Base-by-base conservation (phyloP, 441 rosid species). In the Syzygium malaccense region DNA sequence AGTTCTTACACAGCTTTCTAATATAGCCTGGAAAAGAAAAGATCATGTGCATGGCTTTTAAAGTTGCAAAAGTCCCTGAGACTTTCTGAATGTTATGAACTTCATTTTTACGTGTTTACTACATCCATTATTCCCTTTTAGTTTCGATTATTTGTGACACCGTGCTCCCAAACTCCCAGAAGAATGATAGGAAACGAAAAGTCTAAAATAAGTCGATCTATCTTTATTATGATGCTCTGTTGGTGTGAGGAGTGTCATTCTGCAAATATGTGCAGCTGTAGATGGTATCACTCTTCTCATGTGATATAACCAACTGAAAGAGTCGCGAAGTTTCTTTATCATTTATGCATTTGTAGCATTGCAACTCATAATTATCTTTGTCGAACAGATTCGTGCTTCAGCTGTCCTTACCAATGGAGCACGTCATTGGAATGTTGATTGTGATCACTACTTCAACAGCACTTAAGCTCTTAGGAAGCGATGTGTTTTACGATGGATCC, bases 401-500 rank as follows among this genome's bases (percentile, higher is more conserved):
- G 93, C 94, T 28, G 94, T 93, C 68, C 92, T 92, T 55, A 91
- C 93, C 79, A 92, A 93, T 87, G 94, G 93, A 12, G 92, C 94
- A 28, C 92, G 88, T 91, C 84, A 92, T 90, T 89, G 92, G 57
- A 92, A 93, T 93, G 92, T 93, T 83, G 94, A 91, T 85, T 85
- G 86, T 55, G 86, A 55, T 85, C 86, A 30, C 64, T 85, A 85
- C 48, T 54, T 85, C 41, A 85, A 85, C 55, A 85, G 55, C 86
- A 85, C 64, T 48, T 55, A 88, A 18, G 90, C 93, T 92, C 5
- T 93, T 88, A 89, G 91, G 94, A 93, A 89, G 92, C 94, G 7
- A 92, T 93, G 92, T 93, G 94, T 80, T 93, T 93, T 85, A 90
- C 91, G 64, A 92, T 92, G 93, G 93, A 92, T 89, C 93, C 92